A percentile compares a stretch with the other conserved stretches of the same genome.
phyloP scores from a whole-genome alignment of 768 basidiomycete species.

The Rhodotorula kratochvilovae region DNA sequence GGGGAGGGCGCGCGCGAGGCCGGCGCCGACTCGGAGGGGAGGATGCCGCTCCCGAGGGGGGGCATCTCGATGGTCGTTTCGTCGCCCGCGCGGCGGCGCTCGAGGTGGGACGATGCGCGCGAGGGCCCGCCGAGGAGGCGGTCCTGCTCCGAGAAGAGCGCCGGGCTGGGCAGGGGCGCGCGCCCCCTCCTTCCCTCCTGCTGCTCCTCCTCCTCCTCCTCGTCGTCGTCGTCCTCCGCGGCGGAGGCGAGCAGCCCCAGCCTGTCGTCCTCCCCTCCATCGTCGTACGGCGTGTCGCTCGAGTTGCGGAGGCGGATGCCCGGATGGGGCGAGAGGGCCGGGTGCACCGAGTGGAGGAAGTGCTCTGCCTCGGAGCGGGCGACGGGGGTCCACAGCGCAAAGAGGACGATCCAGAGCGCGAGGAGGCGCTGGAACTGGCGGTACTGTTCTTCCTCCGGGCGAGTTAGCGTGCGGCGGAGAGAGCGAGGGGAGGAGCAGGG shows the following conservation, averaged over 20 bases:
- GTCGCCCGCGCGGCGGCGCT: no score
- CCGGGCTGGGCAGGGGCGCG: constrained; percentile 17
- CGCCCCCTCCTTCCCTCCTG: neutral
- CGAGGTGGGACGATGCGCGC: neutral
- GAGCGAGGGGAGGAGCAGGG: neutral
- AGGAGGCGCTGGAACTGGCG: constrained; percentile 56
- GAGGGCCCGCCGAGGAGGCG: constrained; percentile 15
- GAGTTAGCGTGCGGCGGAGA: neutral
- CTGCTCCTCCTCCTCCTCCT: neutral
- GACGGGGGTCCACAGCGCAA: constrained; percentile 76
- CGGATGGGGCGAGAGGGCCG: constrained; percentile 9
- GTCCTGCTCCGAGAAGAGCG: constrained; percentile 27
- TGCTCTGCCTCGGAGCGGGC: constrained; percentile 27
- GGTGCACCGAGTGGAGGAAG: constrained; percentile 23
- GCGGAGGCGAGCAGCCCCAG: neutral
- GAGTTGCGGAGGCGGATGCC: neutral
- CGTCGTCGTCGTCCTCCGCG: neutral
- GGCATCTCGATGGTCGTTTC: no score
- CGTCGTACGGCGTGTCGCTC: neutral
- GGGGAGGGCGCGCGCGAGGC: no score
- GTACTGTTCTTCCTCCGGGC: neutral
- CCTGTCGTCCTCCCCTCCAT: neutral
- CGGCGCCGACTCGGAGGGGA: no score
- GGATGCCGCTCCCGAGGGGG: no score
- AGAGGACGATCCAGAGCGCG: constrained; percentile 92